Evolutionary conservation across 495 filamentous ascomycete species (phyloP).

Genomic region (Aspergillus asperescens): DNA sequence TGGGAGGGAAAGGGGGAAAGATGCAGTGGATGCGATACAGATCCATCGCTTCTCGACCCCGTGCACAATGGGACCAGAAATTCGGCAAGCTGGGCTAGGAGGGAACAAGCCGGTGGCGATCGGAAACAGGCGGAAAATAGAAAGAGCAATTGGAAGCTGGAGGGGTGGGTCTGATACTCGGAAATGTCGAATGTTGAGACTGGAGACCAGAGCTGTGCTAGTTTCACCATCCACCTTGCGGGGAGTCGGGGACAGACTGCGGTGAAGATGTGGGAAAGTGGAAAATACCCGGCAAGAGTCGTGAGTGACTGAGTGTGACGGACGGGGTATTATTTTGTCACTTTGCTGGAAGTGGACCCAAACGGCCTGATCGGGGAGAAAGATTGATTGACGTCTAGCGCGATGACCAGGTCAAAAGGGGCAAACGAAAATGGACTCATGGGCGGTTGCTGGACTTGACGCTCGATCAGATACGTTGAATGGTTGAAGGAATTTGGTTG

Average conservation of each 20-base stretch:
- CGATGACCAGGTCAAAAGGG: conserved; percentile 14
- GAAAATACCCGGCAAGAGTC: too few species aligned
- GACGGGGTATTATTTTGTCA: conserved; percentile 20
- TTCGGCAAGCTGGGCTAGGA: not conserved
- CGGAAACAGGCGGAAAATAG: conserved; percentile 9
- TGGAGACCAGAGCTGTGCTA: too few species aligned
- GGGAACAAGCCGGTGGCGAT: conserved; percentile 14
- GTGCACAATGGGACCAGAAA: not conserved
- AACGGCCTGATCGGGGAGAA: conserved; percentile 22
- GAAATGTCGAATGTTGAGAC: too few species aligned
- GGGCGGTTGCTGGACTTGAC: not conserved
- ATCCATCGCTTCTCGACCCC: too few species aligned
- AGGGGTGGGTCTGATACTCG: conserved; percentile 17
- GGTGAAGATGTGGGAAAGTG: too few species aligned
- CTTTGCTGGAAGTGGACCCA: conserved; percentile 19
- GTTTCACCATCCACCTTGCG: too few species aligned
- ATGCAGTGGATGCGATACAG: conserved; percentile 20
- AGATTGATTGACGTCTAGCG: conserved; percentile 19
- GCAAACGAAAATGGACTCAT: conserved; percentile 4
- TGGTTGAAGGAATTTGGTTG: not conserved
- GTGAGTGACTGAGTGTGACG: too few species aligned
- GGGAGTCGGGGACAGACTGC: too few species aligned
- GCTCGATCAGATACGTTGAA: conserved; percentile 4
- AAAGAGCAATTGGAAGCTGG: conserved; percentile 1
- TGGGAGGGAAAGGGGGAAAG: not conserved